These are phyloP conservation scores for Hymenoscyphus fraxineus DNA, from an alignment of 2,329 filamentous ascomycete species.

Conservation along the genomic window DNA sequence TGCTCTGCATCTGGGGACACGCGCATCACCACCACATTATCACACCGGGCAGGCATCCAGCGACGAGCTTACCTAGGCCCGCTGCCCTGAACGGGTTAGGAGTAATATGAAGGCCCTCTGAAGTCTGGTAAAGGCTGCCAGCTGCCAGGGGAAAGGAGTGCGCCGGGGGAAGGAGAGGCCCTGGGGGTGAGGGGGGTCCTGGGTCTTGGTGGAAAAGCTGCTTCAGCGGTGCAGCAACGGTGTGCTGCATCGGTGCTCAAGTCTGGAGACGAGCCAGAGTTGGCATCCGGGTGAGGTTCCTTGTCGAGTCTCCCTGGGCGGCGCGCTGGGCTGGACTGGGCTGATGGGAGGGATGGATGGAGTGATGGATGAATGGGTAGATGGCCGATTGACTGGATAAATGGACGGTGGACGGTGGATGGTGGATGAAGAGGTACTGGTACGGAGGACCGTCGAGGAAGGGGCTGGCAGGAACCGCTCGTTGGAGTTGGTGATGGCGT, in stretches of 20 bases:
- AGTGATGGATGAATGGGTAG: background rate
- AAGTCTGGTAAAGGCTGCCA: constrained; percentile 3
- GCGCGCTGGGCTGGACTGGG: background rate
- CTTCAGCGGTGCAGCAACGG: constrained; percentile 11
- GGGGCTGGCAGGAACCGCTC: background rate
- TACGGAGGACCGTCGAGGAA: background rate
- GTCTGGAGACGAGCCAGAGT: constrained; percentile 21
- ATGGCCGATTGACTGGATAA: background rate
- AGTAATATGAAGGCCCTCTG: background rate
- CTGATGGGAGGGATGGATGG: background rate
- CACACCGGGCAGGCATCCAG: background rate
- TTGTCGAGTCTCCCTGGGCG: background rate
- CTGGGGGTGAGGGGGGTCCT: background rate
- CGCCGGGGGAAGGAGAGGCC: constrained; percentile 5
- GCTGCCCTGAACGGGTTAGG: background rate
- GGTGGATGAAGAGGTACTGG: background rate
- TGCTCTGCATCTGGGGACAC: background rate
- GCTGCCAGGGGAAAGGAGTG: constrained; percentile 4
- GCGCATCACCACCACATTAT: constrained; percentile 3
- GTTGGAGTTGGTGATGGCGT: background rate
- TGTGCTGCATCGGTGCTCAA: constrained; percentile 9
- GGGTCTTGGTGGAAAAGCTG: constrained; percentile 10
- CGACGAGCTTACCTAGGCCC: background rate
- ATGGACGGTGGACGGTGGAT: background rate
- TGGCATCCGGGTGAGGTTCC: constrained; percentile 1